Conservation (phyloP, 352 stramenopile genomes). For the Phytophthora sansomeana region DNA sequence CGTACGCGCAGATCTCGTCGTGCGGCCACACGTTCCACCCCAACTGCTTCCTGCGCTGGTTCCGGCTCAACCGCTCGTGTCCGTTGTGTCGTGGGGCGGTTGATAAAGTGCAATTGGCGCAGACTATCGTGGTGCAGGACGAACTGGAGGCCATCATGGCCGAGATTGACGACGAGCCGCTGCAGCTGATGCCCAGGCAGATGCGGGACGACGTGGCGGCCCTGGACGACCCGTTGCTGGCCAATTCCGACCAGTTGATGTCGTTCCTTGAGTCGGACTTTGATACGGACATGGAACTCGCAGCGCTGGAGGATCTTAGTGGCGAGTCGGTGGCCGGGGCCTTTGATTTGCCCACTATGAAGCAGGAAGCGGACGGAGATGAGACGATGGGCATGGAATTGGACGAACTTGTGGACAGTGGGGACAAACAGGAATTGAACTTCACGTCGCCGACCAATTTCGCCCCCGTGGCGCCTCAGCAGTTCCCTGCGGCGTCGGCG, state of each 20-base stretch:
- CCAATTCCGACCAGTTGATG: conserved; percentile 56
- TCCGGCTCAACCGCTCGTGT: conserved; percentile 76
- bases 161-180: conserved; percentile 66
- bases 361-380: conserved; percentile 34
- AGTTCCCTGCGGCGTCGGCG: conserved; percentile 74
- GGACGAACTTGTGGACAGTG: conserved; percentile 30
- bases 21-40: conserved; percentile 86
- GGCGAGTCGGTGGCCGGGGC: not conserved
- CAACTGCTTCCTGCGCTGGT: conserved; percentile 84
- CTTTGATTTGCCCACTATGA: conserved; percentile 15
- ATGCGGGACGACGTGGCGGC: conserved; percentile 28
- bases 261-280: conserved; percentile 66
- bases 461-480: conserved; percentile 34
- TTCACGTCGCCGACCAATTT: conserved; percentile 17
- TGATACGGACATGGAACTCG: conserved; percentile 76
- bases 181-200: conserved; percentile 30
- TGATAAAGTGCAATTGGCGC: conserved; percentile 65
- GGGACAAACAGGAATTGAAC: conserved; percentile 24
- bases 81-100: conserved; percentile 73
- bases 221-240: conserved; percentile 46
- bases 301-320: conserved; percentile 59
- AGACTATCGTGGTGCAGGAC: conserved; percentile 57
- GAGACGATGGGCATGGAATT: conserved; percentile 47
- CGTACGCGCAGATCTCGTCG: conserved; percentile 67
- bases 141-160: conserved; percentile 84